phyloP scores from a whole-genome alignment of 2,329 filamentous ascomycete species.

The Pochonia chlamydosporia region DNA sequence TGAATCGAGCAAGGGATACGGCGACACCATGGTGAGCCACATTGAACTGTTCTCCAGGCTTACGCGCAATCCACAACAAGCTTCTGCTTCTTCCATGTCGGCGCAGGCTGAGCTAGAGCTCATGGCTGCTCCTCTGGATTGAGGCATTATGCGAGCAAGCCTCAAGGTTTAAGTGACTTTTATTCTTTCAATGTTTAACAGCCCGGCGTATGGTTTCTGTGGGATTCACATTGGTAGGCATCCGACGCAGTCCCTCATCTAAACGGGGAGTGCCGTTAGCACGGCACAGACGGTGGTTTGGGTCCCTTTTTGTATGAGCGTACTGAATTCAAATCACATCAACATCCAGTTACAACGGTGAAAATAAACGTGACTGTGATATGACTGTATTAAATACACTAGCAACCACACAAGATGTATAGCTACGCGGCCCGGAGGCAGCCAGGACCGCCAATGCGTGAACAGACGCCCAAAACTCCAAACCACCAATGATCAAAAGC shows the following conservation, averaged over 20 bases:
- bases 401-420: too few species aligned
- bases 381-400: too few species aligned
- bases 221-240: not conserved
- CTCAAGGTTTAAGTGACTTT: too few species aligned
- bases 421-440: not conserved
- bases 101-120: conserved; percentile 26
- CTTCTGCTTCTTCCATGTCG: conserved; percentile 19
- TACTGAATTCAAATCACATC: too few species aligned
- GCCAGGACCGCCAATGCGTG: not conserved
- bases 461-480: not conserved
- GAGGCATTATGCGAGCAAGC: too few species aligned
- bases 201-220: not conserved
- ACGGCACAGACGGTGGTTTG: too few species aligned
- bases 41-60: conserved; percentile 35
- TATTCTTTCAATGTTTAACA: too few species aligned
- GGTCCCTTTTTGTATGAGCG: too few species aligned
- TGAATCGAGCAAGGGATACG: conserved; percentile 26
- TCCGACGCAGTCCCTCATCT: not conserved
- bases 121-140: conserved; percentile 27
- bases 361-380: too few species aligned
- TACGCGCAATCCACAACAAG: conserved; percentile 23
- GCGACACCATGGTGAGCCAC: conserved; percentile 32
- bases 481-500: not conserved
- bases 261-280: too few species aligned
- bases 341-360: too few species aligned